These are phyloP conservation scores for Botrytis hyacinthi DNA, from an alignment of 2,329 filamentous ascomycete species.

Conservation along the genomic window DNA sequence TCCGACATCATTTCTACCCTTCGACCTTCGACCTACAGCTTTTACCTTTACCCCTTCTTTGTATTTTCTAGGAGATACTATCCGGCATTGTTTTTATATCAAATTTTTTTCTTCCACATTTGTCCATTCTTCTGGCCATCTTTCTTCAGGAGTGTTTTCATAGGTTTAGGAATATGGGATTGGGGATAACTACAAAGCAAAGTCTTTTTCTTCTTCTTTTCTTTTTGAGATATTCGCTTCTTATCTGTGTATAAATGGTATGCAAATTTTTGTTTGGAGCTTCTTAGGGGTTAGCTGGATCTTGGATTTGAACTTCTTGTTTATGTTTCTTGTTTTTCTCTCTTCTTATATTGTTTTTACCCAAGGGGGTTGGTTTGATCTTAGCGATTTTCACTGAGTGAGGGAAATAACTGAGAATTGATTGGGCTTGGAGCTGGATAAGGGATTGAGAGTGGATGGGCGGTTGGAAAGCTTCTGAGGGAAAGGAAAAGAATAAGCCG, in stretches of 20 bases:
- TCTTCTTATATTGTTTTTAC: not conserved
- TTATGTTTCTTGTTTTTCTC: not conserved
- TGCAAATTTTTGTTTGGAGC: not conserved
- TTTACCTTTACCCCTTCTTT: not conserved
- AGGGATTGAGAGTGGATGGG: not conserved
- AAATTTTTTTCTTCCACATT: not conserved
- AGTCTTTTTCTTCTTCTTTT: not conserved
- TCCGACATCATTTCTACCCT: not conserved
- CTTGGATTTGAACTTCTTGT: slow-evolving; percentile 7
- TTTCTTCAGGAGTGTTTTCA: slow-evolving; percentile 2
- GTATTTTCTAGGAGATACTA: slow-evolving; percentile 18
- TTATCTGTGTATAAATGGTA: slow-evolving; percentile 7
- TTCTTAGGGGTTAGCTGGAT: not conserved
- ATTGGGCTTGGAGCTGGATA: not conserved
- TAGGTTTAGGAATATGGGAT: not conserved
- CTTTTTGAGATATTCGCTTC: not conserved
- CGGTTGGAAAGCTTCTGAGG: no score
- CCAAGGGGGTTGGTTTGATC: not conserved
- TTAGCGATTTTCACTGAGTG: not conserved
- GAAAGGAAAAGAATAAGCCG: not conserved
- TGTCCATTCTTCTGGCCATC: not conserved
- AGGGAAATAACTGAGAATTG: not conserved
- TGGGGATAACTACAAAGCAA: not conserved
- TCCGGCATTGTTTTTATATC: slow-evolving; percentile 13
- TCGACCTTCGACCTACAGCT: not conserved